Conservation (phyloP, 164 flowering plant genomes). For the Malania oleifera region DNA sequence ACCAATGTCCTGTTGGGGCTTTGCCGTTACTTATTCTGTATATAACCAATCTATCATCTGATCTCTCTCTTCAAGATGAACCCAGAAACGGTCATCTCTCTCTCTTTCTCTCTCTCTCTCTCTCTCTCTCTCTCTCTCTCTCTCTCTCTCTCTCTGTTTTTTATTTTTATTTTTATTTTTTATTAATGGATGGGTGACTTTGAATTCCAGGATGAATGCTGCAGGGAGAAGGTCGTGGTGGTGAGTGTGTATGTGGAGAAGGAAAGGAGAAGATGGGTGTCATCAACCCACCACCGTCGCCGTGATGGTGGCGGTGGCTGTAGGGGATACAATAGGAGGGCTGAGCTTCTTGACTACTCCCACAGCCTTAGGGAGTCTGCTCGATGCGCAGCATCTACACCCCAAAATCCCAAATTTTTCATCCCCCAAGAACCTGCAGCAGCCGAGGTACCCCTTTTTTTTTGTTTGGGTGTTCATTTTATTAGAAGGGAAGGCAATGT, state of each 20-base stretch:
- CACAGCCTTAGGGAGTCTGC: constrained; percentile 39
- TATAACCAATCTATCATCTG: too few species aligned
- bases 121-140: neutral
- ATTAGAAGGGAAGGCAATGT: too few species aligned
- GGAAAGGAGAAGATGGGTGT: constrained; percentile 20
- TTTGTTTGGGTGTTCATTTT: too few species aligned
- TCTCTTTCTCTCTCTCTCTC: neutral
- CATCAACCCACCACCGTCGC: constrained; percentile 18
- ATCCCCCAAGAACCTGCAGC: constrained; percentile 13
- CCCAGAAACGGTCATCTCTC: too few species aligned
- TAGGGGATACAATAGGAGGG: constrained; percentile 41
- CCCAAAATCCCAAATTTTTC: constrained; percentile 5
- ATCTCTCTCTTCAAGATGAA: too few species aligned
- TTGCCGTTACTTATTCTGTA: too few species aligned
- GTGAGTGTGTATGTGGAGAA: constrained; percentile 42
- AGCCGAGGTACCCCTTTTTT: constrained; percentile 19
- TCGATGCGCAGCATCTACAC: constrained; percentile 12
- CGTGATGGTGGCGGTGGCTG: constrained; percentile 10
- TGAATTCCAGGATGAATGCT: constrained; percentile 26
- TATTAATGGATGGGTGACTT: constrained; percentile 2
- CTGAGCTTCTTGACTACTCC: constrained; percentile 50
- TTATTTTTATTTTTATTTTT: too few species aligned
- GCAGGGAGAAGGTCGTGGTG: constrained; percentile 29
- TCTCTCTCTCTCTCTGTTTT: neutral
- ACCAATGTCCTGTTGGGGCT: too few species aligned